Evolutionary conservation across 805 yeast genomes (phyloP).

Genomic region (Lipomyces kockii): DNA sequence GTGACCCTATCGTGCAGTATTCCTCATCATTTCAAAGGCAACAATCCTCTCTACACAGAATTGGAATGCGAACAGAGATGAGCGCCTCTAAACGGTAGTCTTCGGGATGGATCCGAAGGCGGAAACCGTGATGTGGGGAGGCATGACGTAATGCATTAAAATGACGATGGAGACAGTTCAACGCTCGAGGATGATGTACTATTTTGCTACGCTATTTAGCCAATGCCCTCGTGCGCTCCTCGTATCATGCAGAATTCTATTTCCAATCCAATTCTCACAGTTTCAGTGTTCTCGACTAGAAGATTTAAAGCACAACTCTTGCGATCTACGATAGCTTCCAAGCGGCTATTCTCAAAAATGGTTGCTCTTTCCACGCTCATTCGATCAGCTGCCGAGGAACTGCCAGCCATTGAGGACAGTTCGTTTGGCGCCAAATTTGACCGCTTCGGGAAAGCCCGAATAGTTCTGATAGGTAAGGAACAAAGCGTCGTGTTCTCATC

Average conservation of each 20-base stretch:
- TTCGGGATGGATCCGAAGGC: too few relatives aligned
- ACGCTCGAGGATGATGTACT: background rate
- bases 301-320: background rate
- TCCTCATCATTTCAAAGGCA: too few relatives aligned
- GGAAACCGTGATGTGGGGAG: too few relatives aligned
- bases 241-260: background rate
- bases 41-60: too few relatives aligned
- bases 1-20: too few relatives aligned
- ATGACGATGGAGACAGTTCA: background rate
- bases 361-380: background rate
- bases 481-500: background rate
- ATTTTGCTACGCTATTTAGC: background rate
- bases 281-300: background rate
- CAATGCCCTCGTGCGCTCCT: too few relatives aligned
- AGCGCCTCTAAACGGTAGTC: too few relatives aligned
- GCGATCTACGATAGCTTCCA: background rate
- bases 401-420: slow-evolving; percentile 4
- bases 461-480: slow-evolving; percentile 3
- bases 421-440: slow-evolving; percentile 7
- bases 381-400: slow-evolving; percentile 1
- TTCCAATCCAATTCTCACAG: background rate
- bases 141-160: background rate
- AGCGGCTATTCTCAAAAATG: background rate
- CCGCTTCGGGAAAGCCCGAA: background rate
- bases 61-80: too few relatives aligned